These are phyloP conservation scores for Hemisphaericaspora xylofermentans DNA, from an alignment of 1,139 yeast genomes.

Conservation along the genomic window DNA sequence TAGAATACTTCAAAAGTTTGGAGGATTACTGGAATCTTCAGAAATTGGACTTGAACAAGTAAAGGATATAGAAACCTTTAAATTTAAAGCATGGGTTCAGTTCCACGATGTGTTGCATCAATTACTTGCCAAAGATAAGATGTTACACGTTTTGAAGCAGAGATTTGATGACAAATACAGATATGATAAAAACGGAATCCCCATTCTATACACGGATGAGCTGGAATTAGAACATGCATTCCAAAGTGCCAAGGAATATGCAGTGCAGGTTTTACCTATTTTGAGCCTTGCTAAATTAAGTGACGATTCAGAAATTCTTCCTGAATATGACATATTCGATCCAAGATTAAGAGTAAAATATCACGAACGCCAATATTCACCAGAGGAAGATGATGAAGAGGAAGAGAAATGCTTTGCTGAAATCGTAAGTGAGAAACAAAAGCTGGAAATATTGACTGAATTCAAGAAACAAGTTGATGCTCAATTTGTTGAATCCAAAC, in stretches of 20 bases:
- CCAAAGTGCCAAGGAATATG: constrained; percentile 54
- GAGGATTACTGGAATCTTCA: constrained; percentile 26
- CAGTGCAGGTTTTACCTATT: constrained; percentile 59
- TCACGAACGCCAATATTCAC: constrained; percentile 31
- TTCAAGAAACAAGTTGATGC: constrained; percentile 81
- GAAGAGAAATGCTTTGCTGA: constrained; percentile 47
- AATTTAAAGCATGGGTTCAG: constrained; percentile 61
- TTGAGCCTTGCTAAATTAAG: constrained; percentile 57
- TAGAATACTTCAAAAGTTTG: constrained; percentile 48
- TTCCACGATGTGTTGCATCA: constrained; percentile 62
- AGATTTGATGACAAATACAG: constrained; percentile 80
- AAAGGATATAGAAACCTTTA: constrained; percentile 42
- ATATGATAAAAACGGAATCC: constrained; percentile 80
- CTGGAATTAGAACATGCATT: constrained; percentile 71
- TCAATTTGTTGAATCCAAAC: constrained; percentile 78
- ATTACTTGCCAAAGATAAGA: constrained; percentile 56
- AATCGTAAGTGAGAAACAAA: constrained; percentile 58
- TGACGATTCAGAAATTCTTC: constrained; percentile 54
- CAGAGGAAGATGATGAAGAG: constrained; percentile 29
- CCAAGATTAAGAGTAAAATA: constrained; percentile 22
- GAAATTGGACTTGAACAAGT: constrained; percentile 61
- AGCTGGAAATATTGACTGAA: constrained; percentile 53
- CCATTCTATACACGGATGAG: constrained; percentile 75
- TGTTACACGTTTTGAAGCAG: constrained; percentile 58
- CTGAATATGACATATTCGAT: constrained; percentile 50